Evolutionary conservation across 1,139 yeast species (phyloP).

Genomic region (Suhomyces chickasaworum): DNA sequence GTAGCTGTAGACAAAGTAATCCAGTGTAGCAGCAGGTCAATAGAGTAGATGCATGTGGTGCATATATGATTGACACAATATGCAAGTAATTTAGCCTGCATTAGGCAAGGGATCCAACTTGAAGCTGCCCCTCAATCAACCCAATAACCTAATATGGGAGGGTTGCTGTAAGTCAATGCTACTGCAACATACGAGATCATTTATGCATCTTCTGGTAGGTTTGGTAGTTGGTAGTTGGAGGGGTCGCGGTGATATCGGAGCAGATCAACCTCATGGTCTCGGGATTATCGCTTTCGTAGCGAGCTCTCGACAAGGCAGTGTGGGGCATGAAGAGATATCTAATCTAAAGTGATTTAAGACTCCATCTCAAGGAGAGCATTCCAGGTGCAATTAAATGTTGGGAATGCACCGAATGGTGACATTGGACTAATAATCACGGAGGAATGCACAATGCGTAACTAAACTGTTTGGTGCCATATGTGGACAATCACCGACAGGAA

Average conservation of each 20-base stretch:
- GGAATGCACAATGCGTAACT: not conserved
- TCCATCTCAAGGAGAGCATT: too few relatives aligned
- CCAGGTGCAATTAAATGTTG: too few relatives aligned
- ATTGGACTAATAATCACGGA: not conserved
- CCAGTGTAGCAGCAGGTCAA: too few relatives aligned
- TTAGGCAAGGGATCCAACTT: not conserved
- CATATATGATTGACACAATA: not conserved
- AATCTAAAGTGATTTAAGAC: too few relatives aligned
- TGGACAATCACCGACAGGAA: not conserved
- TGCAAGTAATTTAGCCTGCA: constrained; percentile 1
- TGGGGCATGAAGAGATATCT: too few relatives aligned
- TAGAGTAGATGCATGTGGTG: not conserved
- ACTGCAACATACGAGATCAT: not conserved
- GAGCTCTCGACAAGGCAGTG: not conserved
- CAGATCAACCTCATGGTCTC: not conserved
- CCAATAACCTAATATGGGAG: not conserved
- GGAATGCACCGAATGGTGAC: not conserved
- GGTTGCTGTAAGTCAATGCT: not conserved
- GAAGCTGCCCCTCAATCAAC: not conserved
- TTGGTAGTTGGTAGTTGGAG: too few relatives aligned
- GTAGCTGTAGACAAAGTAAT: not conserved
- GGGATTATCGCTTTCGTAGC: not conserved
- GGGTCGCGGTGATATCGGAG: not conserved
- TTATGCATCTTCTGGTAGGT: too few relatives aligned
- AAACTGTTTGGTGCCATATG: not conserved